Evolutionary conservation across 345 rosid genomes (phyloP), one percentile per base, ranked within the genome.

Genomic region (Brassica napus): DNA sequence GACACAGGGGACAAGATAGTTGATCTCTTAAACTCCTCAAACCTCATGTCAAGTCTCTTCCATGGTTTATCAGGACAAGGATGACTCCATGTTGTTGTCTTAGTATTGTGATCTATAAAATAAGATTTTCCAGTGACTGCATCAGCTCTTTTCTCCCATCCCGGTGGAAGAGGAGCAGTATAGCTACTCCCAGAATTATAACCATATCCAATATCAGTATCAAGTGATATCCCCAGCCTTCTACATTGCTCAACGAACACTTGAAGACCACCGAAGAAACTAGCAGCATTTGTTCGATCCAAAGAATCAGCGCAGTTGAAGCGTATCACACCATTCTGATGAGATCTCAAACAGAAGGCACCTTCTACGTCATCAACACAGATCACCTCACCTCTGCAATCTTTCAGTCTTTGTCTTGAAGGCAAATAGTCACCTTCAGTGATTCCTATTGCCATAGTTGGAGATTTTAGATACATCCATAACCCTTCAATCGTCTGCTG

Each of bases 41-140:
- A 93, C 67, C 82, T 81, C 98, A 95, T 95, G 59, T 93, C 96
- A 82, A 95, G 86, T 77, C 98, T 90, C 92, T 95, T 95, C 98
- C 99, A 93, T 60, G 97, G 96, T 78, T 90, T 90, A 86, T 93
- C 99, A 60, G 98, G 99, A 80, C 96, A 95, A 42, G 99, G 99
- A 87, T 95, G 99, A 75, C 83, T 86, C 98, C 98, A 95, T 3
- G 97, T 93, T 39, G 98, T 93, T 47, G 92, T 86, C 85, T 88
- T 90, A 31, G 99, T 93, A 84, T 91, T 95, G 86, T 93, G 98
- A 85, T 95, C 99, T 67, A 93, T 88, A 77, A 71, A 95, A 81
- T 91, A 95, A 30, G 89, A 74, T 78, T 95, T 95, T 75, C 99
- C 97, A 28, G 98, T 95, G 62, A 86, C 93, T 63, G 94, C 89